These are phyloP conservation scores for Earliella scabrosa DNA, from an alignment of 1,284 basidiomycete species.

Conservation along the genomic window DNA sequence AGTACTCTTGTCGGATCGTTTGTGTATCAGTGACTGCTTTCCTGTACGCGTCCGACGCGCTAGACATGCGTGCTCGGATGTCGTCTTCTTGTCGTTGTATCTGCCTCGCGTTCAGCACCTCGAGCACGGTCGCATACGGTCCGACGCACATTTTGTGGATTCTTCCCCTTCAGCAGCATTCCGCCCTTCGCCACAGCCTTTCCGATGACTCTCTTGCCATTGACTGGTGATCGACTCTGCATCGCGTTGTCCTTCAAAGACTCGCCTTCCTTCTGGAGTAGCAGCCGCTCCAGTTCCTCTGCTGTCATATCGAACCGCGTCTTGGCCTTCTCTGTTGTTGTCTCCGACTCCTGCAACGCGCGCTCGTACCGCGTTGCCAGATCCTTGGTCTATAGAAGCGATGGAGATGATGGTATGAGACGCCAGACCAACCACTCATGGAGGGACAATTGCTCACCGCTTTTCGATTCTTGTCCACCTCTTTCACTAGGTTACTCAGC, in stretches of 20 bases:
- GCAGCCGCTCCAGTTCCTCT: constrained; percentile 93
- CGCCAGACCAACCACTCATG: background rate
- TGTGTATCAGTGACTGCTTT: constrained; percentile 94
- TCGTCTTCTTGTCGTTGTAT: constrained; percentile 96
- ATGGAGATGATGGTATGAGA: background rate
- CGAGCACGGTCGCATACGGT: background rate
- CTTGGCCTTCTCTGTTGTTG: constrained; percentile 89
- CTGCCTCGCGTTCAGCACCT: constrained; percentile 42
- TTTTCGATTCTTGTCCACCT: constrained; percentile 95
- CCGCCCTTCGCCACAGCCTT: constrained; percentile 94
- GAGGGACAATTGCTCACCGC: constrained; percentile 51
- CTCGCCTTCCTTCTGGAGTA: constrained; percentile 95
- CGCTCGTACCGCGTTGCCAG: constrained; percentile 88
- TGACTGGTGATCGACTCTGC: constrained; percentile 56
- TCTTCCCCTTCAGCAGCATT: constrained; percentile 90
- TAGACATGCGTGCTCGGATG: constrained; percentile 83
- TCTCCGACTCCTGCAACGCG: constrained; percentile 88
- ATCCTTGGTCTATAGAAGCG: constrained; percentile 80
- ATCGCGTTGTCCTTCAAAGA: constrained; percentile 80
- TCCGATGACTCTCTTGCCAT: constrained; percentile 79
- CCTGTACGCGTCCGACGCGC: constrained; percentile 87
- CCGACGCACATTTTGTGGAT: constrained; percentile 81
- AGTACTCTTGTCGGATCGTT: constrained; percentile 92
- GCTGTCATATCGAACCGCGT: constrained; percentile 86
- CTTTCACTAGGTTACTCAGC: constrained; percentile 81